These are phyloP conservation scores for Xylaria scruposa DNA, from an alignment of 495 filamentous ascomycete species.

Conservation along the genomic window DNA sequence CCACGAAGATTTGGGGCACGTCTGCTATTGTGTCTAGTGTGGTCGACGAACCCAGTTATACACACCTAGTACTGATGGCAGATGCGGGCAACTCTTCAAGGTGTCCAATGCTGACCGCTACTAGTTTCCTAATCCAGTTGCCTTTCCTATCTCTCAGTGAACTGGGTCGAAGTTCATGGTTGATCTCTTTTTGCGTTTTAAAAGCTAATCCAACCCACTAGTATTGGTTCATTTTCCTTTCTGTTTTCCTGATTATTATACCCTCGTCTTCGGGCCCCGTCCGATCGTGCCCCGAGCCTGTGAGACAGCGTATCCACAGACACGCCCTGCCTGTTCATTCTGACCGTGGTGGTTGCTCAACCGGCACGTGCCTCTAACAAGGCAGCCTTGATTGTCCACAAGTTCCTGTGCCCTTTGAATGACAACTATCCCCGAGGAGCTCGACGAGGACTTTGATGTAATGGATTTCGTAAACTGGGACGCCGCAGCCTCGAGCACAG, in stretches of 20 bases:
- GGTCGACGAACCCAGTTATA: slow-evolving; percentile 16
- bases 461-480: slow-evolving; percentile 59
- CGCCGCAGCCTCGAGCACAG: slow-evolving; percentile 36
- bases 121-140: slow-evolving; percentile 2
- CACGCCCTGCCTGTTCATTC: slow-evolving; percentile 13
- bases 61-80: neutral
- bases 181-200: slow-evolving; percentile 14
- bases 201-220: neutral
- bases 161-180: neutral
- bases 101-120: slow-evolving; percentile 4
- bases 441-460: slow-evolving; percentile 30
- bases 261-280: slow-evolving; percentile 1
- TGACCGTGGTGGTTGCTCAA: slow-evolving; percentile 3
- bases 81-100: neutral
- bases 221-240: neutral
- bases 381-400: neutral
- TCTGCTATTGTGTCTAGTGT: neutral
- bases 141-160: neutral
- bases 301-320: slow-evolving; percentile 8
- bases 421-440: slow-evolving; percentile 47
- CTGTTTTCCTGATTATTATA: neutral
- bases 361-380: slow-evolving; percentile 4
- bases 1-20: neutral
- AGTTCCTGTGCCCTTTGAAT: slow-evolving; percentile 36
- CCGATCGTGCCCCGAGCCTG: slow-evolving; percentile 8